Percentiles rank a stretch among this genome's conserved stretches.
These are phyloP conservation scores for Phytophthora nicotianae DNA, from an alignment of 352 stramenopile genomes.

Conservation along the genomic window DNA sequence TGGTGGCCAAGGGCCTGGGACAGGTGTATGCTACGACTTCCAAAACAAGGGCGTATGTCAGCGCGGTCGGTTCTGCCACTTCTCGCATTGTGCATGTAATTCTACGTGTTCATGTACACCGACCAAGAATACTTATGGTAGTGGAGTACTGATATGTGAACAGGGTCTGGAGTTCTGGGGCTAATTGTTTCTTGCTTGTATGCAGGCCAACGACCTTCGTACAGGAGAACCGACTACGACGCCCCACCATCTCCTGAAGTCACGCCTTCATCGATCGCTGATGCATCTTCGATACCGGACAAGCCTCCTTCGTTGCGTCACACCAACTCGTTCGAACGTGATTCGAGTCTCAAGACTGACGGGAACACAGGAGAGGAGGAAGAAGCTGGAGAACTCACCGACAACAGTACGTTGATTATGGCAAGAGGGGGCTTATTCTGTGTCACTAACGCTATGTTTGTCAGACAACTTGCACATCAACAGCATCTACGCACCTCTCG, in stretches of 20 bases:
- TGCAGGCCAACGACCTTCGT: slow-evolving; percentile 80
- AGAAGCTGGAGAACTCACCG: slow-evolving; percentile 71
- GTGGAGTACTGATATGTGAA: neutral
- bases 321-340: slow-evolving; percentile 55
- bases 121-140: slow-evolving; percentile 87
- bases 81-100: slow-evolving; percentile 89
- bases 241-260: slow-evolving; percentile 69
- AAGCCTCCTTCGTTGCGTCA: slow-evolving; percentile 45
- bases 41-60: slow-evolving; percentile 90
- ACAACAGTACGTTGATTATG: slow-evolving; percentile 49
- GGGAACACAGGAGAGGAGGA: slow-evolving; percentile 50
- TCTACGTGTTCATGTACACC: slow-evolving; percentile 84
- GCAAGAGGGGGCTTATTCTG: neutral
- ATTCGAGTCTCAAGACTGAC: slow-evolving; percentile 45
- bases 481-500: slow-evolving; percentile 75
- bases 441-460: slow-evolving; percentile 7
- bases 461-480: slow-evolving; percentile 66
- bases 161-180: slow-evolving; percentile 2
- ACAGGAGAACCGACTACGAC: slow-evolving; percentile 83
- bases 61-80: slow-evolving; percentile 84
- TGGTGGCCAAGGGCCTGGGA: slow-evolving; percentile 50
- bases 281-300: slow-evolving; percentile 41
- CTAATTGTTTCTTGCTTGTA: slow-evolving; percentile 19
- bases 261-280: slow-evolving; percentile 27
- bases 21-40: slow-evolving; percentile 89